Percentiles rank a stretch among this genome's conserved stretches.
Conservation (phyloP, 2,329 filamentous ascomycete genomes). For the Aureobasidium sp. region DNA sequence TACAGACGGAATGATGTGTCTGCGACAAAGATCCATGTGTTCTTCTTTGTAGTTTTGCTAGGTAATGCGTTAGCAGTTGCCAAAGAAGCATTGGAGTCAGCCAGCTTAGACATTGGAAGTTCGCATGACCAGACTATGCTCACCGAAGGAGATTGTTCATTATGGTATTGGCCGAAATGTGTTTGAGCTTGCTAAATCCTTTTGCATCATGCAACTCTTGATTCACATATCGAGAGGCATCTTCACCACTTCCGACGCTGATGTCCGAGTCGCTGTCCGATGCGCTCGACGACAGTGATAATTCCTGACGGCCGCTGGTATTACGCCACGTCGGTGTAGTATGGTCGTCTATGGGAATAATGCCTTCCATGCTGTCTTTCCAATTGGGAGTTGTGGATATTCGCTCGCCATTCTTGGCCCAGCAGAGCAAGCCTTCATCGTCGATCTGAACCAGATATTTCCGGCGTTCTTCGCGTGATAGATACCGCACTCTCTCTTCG, state of each 20-base stretch:
- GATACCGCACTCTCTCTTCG: slow-evolving; percentile 72
- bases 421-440: slow-evolving; percentile 66
- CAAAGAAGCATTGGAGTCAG: neutral
- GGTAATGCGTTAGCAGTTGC: neutral
- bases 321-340: slow-evolving; percentile 37
- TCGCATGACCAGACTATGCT: neutral
- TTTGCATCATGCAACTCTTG: slow-evolving; percentile 56
- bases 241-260: slow-evolving; percentile 51
- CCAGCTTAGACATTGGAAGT: neutral
- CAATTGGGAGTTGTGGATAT: slow-evolving; percentile 71
- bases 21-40: slow-evolving; percentile 90
- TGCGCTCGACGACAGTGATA: slow-evolving; percentile 20
- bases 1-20: slow-evolving; percentile 82
- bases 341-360: slow-evolving; percentile 39
- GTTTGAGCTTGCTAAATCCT: slow-evolving; percentile 54
- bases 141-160: slow-evolving; percentile 67
- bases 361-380: slow-evolving; percentile 69
- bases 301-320: slow-evolving; percentile 24
- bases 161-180: slow-evolving; percentile 64
- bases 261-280: slow-evolving; percentile 31
- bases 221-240: slow-evolving; percentile 58
- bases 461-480: slow-evolving; percentile 73
- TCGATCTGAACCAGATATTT: slow-evolving; percentile 77
- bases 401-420: slow-evolving; percentile 72
- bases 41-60: slow-evolving; percentile 68